Evolutionary conservation across 768 basidiomycete species (phyloP), one percentile per base, ranked within the genome.

Genomic region (Auriscalpium vulgare): DNA sequence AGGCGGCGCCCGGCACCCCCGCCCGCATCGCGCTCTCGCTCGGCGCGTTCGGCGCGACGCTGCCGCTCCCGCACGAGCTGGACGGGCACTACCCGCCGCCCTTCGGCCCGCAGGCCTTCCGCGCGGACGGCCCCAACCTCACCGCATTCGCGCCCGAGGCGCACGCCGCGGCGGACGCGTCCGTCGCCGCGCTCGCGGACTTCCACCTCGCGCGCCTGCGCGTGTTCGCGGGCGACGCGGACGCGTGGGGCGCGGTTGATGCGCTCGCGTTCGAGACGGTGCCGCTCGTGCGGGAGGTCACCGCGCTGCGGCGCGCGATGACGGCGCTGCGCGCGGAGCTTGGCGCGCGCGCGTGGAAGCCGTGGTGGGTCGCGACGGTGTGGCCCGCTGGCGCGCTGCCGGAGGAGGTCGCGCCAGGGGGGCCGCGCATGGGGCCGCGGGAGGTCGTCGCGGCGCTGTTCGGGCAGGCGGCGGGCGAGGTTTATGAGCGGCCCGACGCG

Each of bases 191-290:
- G 2, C 72, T 92, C 55, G 65, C 76, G 11, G 66, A 70, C 37
- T 91, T 87, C 62, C 89, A 92, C 65, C 68, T 81, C 16, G 76
- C 81, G 46, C 76, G 88, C 8, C 73, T 91, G 37, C 62, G 70
- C 44, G 70, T 81, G 3, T 85, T 82, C 64, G 74, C 80, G 1
- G 64, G 68, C 8, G 74, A 85, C 56, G 54, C 63, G 5, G 69
- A 72, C 34, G 67, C 72, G 1, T 91, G 88, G 87, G 59, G 66
- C 38, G 64, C 65, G 10, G 69, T 91, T 53, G 83, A 87, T 54
- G 78, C 74, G 57, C 60, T 91, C 50, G 85, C 84, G 10, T 91
- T 92, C 65, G 91, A 92, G 74, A 91, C 88, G 0, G 71, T 91
- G 4, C 87, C 90, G 0, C 72, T 90, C 3, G 64, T 76, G 8